Evolutionary conservation across 2,329 filamentous ascomycete genomes (phyloP).

Genomic region (Fusarium foetens): DNA sequence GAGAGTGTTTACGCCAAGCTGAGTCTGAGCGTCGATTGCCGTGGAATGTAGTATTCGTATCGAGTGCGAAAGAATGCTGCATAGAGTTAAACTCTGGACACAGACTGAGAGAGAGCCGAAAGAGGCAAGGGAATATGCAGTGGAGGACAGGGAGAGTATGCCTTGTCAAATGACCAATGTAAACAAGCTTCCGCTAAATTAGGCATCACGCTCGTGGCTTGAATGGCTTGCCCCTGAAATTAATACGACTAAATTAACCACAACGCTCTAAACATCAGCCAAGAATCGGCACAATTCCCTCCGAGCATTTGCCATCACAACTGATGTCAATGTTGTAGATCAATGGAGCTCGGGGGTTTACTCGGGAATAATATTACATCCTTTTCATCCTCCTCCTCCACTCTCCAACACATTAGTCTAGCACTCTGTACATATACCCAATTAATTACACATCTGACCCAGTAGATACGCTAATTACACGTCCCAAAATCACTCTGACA

Average conservation of each 20-base stretch:
- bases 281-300: constrained; percentile 11
- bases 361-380: constrained; percentile 11
- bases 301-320: not conserved
- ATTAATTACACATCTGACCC: not conserved
- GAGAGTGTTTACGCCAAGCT: not conserved
- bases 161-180: not conserved
- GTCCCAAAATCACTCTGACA: constrained; percentile 51
- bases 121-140: too few species aligned
- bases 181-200: not conserved
- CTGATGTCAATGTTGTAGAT: not conserved
- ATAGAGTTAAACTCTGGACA: not conserved
- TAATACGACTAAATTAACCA: not conserved
- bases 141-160: not conserved
- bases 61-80: not conserved
- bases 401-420: not conserved
- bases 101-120: not conserved
- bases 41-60: not conserved
- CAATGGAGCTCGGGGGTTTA: not conserved
- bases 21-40: not conserved
- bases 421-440: not conserved
- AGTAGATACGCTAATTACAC: constrained; percentile 19
- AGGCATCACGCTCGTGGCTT: not conserved
- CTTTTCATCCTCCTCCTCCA: not conserved
- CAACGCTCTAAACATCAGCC: not conserved
- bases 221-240: constrained; percentile 28